Evolutionary conservation across 768 basidiomycete species (phyloP), one percentile per base, ranked within the genome.

Genomic region (Kwoniella dejecticola): DNA sequence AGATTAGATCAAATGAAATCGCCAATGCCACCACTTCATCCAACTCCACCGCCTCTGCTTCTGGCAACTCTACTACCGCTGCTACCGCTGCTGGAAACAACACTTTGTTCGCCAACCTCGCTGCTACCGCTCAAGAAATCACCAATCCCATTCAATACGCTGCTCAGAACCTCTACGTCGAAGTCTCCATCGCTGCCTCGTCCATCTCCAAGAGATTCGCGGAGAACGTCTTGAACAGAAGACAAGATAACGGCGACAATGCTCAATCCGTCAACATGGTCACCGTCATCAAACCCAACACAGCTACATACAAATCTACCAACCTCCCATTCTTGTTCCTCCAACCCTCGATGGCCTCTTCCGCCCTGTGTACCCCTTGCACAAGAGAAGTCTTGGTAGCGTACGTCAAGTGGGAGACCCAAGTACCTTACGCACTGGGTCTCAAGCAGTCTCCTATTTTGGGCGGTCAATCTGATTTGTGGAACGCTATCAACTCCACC

Each of bases 241-340:
- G 66, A 53, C 64, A 62, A 50, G 45, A 47, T 46, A 33, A 62
- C 30, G 33, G 58, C n/a, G 45, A 54, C 13, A 36, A 26, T 33
- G 29, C 47, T 33, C 38, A 45, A 46, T 48, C 38, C 47, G 31
- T 47, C 60, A 64, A 60, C 50, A 62, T 44, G 57, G 66, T 46
- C 38, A 70, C 77, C 47, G 68, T 76, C 60, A 72, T 77, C 59
- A 72, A 72, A 48, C 81, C 81, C 58, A 81, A 81, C 75, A 64
- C 79, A 45, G 66, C 80, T 46, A 84, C 83, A 73, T 90, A 88
- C 82, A 67, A 75, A 36, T 46, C 60, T 6, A 74, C 78, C 56
- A 77, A 79, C 68, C 79, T 96, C 56, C 81, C 85, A 33, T 96
- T 90, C 88, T 82, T 97, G 67, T 86, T 89, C 86, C 83, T 89